Evolutionary conservation across 331 rosid genomes (phyloP).

Genomic region (Acacia concinna): DNA sequence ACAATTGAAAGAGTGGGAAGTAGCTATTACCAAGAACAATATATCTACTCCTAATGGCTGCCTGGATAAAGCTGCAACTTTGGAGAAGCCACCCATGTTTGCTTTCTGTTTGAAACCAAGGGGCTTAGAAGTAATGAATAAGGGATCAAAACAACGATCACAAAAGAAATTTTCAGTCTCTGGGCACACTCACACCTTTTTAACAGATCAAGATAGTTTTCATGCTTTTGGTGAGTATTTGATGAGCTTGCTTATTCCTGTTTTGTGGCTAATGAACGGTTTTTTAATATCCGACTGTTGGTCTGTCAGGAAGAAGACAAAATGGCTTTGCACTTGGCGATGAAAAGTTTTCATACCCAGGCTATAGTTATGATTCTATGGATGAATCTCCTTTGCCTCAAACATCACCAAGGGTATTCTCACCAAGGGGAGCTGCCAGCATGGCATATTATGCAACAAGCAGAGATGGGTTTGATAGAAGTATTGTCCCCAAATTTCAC

Average conservation of each 20-base stretch:
- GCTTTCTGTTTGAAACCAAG: conserved; percentile 87
- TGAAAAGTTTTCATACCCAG: conserved; percentile 47
- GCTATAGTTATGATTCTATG: conserved; percentile 56
- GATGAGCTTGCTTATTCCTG: neutral
- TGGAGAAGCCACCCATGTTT: conserved; percentile 79
- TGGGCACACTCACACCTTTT: conserved; percentile 45
- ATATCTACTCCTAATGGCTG: conserved; percentile 47
- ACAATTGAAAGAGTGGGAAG: conserved; percentile 74
- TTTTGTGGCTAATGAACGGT: neutral
- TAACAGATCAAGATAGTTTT: conserved; percentile 59
- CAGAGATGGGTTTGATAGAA: conserved; percentile 50
- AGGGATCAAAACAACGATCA: conserved; percentile 75
- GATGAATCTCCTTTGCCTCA: conserved; percentile 68
- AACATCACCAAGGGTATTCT: conserved; percentile 51
- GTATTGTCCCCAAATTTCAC: conserved; percentile 41
- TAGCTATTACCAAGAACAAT: conserved; percentile 45
- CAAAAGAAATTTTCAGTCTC: conserved; percentile 59
- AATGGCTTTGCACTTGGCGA: conserved; percentile 59
- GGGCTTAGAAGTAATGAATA: conserved; percentile 74
- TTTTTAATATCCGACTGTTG: conserved; percentile 27
- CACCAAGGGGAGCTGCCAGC: conserved; percentile 50
- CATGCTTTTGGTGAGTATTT: conserved; percentile 56
- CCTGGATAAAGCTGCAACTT: conserved; percentile 42
- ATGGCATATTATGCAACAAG: conserved; percentile 31
- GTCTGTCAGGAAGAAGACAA: conserved; percentile 63